Evolutionary conservation across 2,329 filamentous ascomycete species (phyloP), one percentile per base, ranked within the genome.

Genomic region (Dryadomyces quercivorus): DNA sequence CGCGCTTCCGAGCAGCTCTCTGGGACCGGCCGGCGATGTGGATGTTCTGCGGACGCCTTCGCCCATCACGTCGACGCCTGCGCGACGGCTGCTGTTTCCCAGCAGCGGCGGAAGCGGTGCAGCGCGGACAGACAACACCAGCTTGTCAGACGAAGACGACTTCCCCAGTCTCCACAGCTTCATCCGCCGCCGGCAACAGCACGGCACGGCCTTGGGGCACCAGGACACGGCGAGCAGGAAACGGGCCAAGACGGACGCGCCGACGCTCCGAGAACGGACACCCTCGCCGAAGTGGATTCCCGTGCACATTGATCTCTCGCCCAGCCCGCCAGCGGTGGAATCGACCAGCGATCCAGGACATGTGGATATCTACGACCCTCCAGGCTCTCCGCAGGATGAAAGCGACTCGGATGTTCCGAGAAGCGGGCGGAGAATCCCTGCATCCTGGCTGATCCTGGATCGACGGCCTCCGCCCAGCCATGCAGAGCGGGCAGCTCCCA

Each of bases 401-500:
- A 72, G 67, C 51, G 74, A 73, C 3, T 67, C 68, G 2, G 72
- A 77, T 22, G 62, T 70, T 26, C 65, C 63, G 9, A 63, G 62
- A 20, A 67, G 70, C 55, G 69, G 69, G 40, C 74, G 67, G 52
- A 71, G 72, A 52, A 79, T 85, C 47, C 82, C 82, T 43, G 82
- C 82, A n/a, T 85, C 82, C 6, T 84, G 81, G 77, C 71, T 85
- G 54, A 75, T 81, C 45, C 64, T 85, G 22, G 79, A 84, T 61
- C 75, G 74, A 34, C 66, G 62, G 5, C 59, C 66, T 34, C 66
- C 62, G 1, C n/a, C 7, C 3, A 31, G 15, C 15, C 26, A 16
- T 15, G 5, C n/a, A 16, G 47, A 54, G 34, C 1, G 47, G 60
- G 48, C 66, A 63, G 45, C 61, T 59, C 57, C 61, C 53, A 63